Percentiles rank a stretch among this genome's conserved stretches.
Conservation (phyloP, 2,329 filamentous ascomycete species). For the Fusarium lateritium region DNA sequence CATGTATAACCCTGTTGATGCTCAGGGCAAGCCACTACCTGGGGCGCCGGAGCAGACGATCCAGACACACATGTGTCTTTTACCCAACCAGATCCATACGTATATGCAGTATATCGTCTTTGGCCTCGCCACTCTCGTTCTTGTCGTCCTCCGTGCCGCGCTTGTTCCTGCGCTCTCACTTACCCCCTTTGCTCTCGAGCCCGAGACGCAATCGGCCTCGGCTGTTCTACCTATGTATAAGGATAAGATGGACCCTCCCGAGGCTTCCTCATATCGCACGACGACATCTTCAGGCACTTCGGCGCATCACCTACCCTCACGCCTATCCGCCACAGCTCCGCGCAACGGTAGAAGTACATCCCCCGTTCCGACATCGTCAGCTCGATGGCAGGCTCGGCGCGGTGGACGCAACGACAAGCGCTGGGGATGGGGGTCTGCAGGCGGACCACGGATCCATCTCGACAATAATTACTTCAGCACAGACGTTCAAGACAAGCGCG, state of each 20-base stretch:
- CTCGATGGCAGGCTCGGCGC: slow-evolving; percentile 49
- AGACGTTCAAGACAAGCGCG: slow-evolving; percentile 45
- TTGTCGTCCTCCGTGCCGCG: slow-evolving; percentile 68
- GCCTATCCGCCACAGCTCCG: slow-evolving; percentile 41
- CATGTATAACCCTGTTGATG: slow-evolving; percentile 91
- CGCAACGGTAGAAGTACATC: slow-evolving; percentile 42
- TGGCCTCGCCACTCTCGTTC: slow-evolving; percentile 65
- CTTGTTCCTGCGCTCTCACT: slow-evolving; percentile 70
- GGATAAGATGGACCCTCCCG: slow-evolving; percentile 65
- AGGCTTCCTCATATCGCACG: slow-evolving; percentile 33
- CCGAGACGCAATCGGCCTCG: slow-evolving; percentile 47
- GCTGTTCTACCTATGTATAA: slow-evolving; percentile 64
- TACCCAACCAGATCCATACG: slow-evolving; percentile 88
- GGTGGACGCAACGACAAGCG: slow-evolving; percentile 46
- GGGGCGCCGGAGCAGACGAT: slow-evolving; percentile 70
- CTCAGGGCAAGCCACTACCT: slow-evolving; percentile 63
- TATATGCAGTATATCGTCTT: slow-evolving; percentile 84
- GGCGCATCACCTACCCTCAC: slow-evolving; percentile 44
- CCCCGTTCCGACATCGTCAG: slow-evolving; percentile 34
- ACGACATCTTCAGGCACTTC: slow-evolving; percentile 47
- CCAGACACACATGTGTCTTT: slow-evolving; percentile 90
- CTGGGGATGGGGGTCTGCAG: slow-evolving; percentile 63
- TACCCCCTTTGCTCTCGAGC: slow-evolving; percentile 67
- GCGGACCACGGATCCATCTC: slow-evolving; percentile 68
- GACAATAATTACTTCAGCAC: slow-evolving; percentile 64